Conservation (phyloP, 768 basidiomycete species). For the Lyophyllum atratum region DNA sequence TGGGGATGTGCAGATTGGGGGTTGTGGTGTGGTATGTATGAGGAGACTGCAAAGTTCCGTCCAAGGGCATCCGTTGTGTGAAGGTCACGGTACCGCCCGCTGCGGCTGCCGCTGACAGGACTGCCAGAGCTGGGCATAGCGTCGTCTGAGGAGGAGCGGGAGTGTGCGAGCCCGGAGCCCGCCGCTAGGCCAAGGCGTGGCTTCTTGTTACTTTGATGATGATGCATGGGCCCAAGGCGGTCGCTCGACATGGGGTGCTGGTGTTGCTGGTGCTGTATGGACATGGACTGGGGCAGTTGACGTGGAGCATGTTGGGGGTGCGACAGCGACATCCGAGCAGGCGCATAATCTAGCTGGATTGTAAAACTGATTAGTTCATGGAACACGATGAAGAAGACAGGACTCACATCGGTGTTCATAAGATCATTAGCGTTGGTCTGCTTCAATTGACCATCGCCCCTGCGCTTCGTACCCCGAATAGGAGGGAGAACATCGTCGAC, state of each 20-base stretch:
- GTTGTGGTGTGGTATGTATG: conserved; percentile 13
- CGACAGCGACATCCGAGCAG: conserved; percentile 15
- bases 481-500: conserved; percentile 16
- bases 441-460: conserved; percentile 34
- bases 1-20: conserved; percentile 21
- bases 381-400: background rate
- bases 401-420: conserved; percentile 15
- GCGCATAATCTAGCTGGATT: conserved; percentile 24
- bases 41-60: conserved; percentile 4
- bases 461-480: conserved; percentile 27
- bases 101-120: conserved; percentile 13
- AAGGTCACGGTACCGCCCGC: conserved; percentile 15
- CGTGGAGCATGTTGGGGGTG: conserved; percentile 15
- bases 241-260: conserved; percentile 32
- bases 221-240: conserved; percentile 19
- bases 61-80: background rate
- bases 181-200: conserved; percentile 11
- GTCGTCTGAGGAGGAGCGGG: conserved; percentile 29
- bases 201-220: conserved; percentile 24
- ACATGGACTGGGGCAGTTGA: conserved; percentile 28
- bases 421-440: conserved; percentile 18
- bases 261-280: conserved; percentile 23
- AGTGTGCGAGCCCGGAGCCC: conserved; percentile 14
- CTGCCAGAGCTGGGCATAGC: conserved; percentile 11
- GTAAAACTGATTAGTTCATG: background rate